Evolutionary conservation across 2,329 filamentous ascomycete genomes (phyloP).

Genomic region (Colletotrichum lini): DNA sequence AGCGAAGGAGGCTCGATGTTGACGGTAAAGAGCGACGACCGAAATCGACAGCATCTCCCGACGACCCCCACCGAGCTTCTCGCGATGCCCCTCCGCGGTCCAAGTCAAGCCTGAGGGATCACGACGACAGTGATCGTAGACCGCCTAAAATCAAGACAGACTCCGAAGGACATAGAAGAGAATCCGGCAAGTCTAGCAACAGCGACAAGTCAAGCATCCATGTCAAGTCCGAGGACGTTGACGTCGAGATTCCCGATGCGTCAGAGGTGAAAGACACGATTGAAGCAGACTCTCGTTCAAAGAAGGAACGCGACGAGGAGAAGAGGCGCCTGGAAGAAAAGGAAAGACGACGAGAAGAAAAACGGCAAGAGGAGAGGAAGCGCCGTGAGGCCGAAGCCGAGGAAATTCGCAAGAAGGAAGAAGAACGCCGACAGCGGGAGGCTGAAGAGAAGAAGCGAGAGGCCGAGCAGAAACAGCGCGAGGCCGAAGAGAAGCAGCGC

Average conservation of each 20-base stretch:
- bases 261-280: slow-evolving; percentile 49
- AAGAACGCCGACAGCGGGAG: slow-evolving; percentile 40
- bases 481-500: slow-evolving; percentile 52
- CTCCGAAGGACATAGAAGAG: slow-evolving; percentile 57
- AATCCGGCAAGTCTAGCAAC: slow-evolving; percentile 56
- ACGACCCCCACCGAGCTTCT: slow-evolving; percentile 55
- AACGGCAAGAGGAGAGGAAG: slow-evolving; percentile 44
- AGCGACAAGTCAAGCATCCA: slow-evolving; percentile 66
- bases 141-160: slow-evolving; percentile 53
- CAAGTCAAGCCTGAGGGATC: slow-evolving; percentile 55
- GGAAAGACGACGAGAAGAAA: slow-evolving; percentile 44
- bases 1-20: slow-evolving; percentile 70
- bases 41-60: slow-evolving; percentile 61
- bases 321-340: slow-evolving; percentile 51
- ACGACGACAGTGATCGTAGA: slow-evolving; percentile 55
- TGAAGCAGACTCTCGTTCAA: slow-evolving; percentile 48
- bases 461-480: slow-evolving; percentile 42
- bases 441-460: slow-evolving; percentile 40
- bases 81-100: slow-evolving; percentile 41
- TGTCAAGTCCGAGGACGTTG: slow-evolving; percentile 70
- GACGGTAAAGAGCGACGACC: slow-evolving; percentile 66
- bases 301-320: slow-evolving; percentile 55
- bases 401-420: slow-evolving; percentile 51
- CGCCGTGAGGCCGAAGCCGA: slow-evolving; percentile 52
- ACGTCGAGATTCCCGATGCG: slow-evolving; percentile 70